A percentile compares a stretch with the other conserved stretches of the same genome.
Conservation (phyloP, 306 rosid genomes). For the Cicer judaicum region DNA sequence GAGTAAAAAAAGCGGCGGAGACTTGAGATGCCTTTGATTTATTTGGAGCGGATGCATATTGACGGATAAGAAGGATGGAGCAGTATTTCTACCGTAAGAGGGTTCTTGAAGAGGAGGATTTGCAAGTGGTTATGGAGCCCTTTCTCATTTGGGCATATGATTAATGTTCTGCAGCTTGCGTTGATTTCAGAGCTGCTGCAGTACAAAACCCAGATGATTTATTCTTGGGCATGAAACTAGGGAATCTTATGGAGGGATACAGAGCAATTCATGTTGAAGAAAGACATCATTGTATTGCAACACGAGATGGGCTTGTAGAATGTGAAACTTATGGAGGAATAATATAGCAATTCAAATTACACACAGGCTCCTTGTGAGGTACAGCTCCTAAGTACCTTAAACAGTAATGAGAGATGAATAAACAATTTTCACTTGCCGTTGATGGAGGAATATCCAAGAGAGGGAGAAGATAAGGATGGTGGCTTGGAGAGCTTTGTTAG, state of each 20-base stretch:
- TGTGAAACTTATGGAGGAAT: background rate
- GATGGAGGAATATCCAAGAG: no score
- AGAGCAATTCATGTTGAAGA: background rate
- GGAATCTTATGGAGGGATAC: background rate
- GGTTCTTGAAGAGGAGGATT: background rate
- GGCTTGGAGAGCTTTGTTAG: background rate
- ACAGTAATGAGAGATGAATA: no score
- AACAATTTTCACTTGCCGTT: no score
- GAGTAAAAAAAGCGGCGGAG: background rate
- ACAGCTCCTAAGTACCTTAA: no score
- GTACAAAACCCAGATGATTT: conserved; percentile 1
- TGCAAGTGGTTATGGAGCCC: no score
- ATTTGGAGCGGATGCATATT: background rate
- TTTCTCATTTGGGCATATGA: no score
- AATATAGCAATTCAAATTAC: background rate
- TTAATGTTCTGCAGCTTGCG: background rate
- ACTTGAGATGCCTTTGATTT: background rate
- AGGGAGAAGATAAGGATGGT: no score
- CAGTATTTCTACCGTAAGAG: background rate
- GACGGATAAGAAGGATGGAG: background rate
- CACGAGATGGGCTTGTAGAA: background rate
- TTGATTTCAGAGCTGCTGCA: background rate
- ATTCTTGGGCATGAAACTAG: background rate
- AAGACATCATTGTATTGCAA: background rate
- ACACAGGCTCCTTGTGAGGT: background rate